Percentiles rank a stretch among this genome's conserved stretches.
These are phyloP conservation scores for Lunularia cruciata DNA, from an alignment of 225 moss, liverwort and hornwort species.

Conservation along the genomic window DNA sequence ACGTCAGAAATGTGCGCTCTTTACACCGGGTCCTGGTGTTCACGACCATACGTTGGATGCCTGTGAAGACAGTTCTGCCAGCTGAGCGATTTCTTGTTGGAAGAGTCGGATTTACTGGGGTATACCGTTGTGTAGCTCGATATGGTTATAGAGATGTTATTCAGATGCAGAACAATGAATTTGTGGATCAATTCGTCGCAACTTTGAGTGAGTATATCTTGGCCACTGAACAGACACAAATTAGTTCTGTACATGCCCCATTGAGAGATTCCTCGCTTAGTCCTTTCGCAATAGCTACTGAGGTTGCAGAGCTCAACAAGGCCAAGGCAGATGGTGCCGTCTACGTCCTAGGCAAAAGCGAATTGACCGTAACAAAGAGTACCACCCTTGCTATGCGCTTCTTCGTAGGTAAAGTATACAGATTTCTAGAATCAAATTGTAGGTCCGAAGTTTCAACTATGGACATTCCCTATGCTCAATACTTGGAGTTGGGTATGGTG, in stretches of 20 bases:
- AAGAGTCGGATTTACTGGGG: conserved; percentile 67
- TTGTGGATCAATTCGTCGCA: conserved; percentile 62
- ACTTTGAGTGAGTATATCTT: conserved; percentile 37
- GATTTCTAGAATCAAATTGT: conserved; percentile 70
- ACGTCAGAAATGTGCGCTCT: conserved; percentile 67
- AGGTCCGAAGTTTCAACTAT: conserved; percentile 61
- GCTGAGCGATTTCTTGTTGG: conserved; percentile 75
- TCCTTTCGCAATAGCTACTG: conserved; percentile 32
- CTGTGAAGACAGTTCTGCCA: conserved; percentile 72
- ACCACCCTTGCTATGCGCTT: conserved; percentile 41
- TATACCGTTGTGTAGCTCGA: conserved; percentile 81
- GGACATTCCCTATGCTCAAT: conserved; percentile 63
- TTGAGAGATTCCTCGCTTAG: neutral
- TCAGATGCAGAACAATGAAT: conserved; percentile 59
- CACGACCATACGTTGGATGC: conserved; percentile 76
- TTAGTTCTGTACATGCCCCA: neutral
- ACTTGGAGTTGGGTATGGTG: conserved; percentile 74
- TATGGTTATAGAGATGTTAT: conserved; percentile 83
- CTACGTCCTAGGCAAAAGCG: conserved; percentile 73
- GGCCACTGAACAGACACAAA: conserved; percentile 18
- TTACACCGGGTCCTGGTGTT: conserved; percentile 81
- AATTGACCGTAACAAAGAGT: conserved; percentile 52
- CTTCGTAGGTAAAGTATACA: conserved; percentile 57
- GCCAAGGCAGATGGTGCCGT: conserved; percentile 66
- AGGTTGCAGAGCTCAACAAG: conserved; percentile 48